Evolutionary conservation across 106 monocot genomes (phyloP).

Genomic region (Dioscorea dumetorum): DNA sequence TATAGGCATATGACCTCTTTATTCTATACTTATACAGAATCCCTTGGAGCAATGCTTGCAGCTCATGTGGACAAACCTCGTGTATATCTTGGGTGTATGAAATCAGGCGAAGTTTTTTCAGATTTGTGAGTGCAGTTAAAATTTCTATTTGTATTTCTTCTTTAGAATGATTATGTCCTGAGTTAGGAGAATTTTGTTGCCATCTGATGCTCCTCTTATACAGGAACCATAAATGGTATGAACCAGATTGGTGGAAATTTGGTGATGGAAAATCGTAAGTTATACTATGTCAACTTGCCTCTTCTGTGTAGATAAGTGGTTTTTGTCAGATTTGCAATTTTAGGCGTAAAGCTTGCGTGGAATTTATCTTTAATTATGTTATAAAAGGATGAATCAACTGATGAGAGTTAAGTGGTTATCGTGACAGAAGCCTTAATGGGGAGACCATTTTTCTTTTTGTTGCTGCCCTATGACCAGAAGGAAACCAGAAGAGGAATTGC

Average conservation of each 20-base stretch:
- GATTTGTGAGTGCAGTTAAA: conserved; percentile 55
- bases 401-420: too few species aligned
- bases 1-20: too few species aligned
- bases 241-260: conserved; percentile 97
- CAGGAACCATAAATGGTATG: conserved; percentile 87
- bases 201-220: not conserved
- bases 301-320: not conserved
- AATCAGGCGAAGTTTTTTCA: conserved; percentile 98
- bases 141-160: not conserved
- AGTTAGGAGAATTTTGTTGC: too few species aligned
- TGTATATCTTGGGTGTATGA: conserved; percentile 97
- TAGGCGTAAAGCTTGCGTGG: too few species aligned
- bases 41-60: conserved; percentile 64
- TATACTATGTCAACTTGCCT: not conserved
- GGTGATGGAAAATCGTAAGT: conserved; percentile 89
- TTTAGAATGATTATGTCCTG: too few species aligned
- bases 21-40: conserved; percentile 36
- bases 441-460: too few species aligned
- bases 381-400: too few species aligned
- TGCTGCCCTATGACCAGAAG: too few species aligned
- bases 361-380: too few species aligned
- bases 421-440: too few species aligned
- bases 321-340: too few species aligned
- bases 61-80: conserved; percentile 78
- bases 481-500: too few species aligned